These are phyloP conservation scores for Triticum monococcum DNA, from an alignment of 176 grass and related monocot species.

Conservation along the genomic window DNA sequence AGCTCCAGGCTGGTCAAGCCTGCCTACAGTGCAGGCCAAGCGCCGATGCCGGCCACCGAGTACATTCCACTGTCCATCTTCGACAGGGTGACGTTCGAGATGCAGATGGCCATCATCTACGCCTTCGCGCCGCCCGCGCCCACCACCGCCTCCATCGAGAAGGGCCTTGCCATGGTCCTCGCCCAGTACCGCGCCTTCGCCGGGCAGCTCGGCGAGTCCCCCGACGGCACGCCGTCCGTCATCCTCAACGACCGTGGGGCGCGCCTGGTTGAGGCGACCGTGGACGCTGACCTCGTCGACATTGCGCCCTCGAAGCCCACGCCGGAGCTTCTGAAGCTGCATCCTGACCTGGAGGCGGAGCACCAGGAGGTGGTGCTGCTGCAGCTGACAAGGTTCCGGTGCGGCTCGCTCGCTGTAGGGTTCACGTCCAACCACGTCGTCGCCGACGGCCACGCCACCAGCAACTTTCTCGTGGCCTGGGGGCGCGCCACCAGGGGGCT, in stretches of 20 bases:
- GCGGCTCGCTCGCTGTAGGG: constrained; percentile 3
- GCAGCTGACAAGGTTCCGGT: constrained; percentile 20
- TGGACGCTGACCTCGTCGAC: not conserved
- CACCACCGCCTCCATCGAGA: constrained; percentile 50
- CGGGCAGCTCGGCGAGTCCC: constrained; percentile 35
- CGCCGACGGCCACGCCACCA: not conserved
- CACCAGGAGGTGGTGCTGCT: not conserved
- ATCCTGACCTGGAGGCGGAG: not conserved
- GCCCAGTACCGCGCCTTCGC: constrained; percentile 53
- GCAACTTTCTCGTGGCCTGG: not conserved
- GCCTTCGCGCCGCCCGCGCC: constrained; percentile 60
- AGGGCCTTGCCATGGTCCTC: constrained; percentile 34
- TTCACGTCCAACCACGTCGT: constrained; percentile 2
- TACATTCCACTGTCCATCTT: constrained; percentile 54
- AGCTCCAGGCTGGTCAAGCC: constrained; percentile 2
- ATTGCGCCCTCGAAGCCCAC: constrained; percentile 10
- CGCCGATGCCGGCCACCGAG: not conserved
- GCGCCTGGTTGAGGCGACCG: not conserved
- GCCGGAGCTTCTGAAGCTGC: not conserved
- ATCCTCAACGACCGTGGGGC: not conserved
- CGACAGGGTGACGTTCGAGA: constrained; percentile 46
- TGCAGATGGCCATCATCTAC: constrained; percentile 66
- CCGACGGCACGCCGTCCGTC: constrained; percentile 11
- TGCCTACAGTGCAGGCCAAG: not conserved
- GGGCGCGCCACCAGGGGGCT: not conserved